phyloP scores from a whole-genome alignment of 2,329 filamentous ascomycete genomes.

The Epichloe coenophiala region DNA sequence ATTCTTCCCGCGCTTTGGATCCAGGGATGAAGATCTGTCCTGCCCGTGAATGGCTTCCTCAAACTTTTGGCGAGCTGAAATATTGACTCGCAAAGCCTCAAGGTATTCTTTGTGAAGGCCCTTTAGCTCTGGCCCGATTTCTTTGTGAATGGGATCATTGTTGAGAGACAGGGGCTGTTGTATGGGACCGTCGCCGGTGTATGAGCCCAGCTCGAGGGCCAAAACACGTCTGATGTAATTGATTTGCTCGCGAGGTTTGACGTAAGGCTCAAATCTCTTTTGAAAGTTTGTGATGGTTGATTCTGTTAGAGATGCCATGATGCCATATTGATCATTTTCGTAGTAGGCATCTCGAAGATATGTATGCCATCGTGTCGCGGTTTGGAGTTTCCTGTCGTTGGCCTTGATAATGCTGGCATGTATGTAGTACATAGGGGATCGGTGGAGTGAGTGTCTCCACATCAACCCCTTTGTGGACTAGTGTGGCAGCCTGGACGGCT shows the following conservation, averaged over 20 bases:
- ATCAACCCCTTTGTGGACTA: slow-evolving; percentile 2
- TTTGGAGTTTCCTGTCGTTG: too few species aligned
- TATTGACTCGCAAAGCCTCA: slow-evolving; percentile 37
- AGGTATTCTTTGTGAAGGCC: slow-evolving; percentile 42
- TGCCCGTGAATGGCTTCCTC: slow-evolving; percentile 19
- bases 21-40: background rate
- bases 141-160: slow-evolving; percentile 23
- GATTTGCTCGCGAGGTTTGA: slow-evolving; percentile 44
- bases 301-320: slow-evolving; percentile 21
- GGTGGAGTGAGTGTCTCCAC: background rate
- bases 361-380: background rate
- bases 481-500: slow-evolving; percentile 9
- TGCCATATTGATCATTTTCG: background rate
- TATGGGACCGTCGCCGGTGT: slow-evolving; percentile 28
- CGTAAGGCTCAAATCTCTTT: slow-evolving; percentile 33
- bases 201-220: slow-evolving; percentile 37
- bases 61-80: slow-evolving; percentile 36
- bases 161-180: slow-evolving; percentile 35
- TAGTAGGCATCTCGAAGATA: background rate
- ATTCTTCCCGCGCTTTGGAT: slow-evolving; percentile 7
- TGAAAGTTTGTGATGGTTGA: slow-evolving; percentile 22
- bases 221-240: slow-evolving; percentile 42
- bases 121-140: slow-evolving; percentile 23
- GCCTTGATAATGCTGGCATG: background rate
- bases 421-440: background rate